Evolutionary conservation across 495 filamentous ascomycete genomes (phyloP), one percentile per base, ranked within the genome.

Genomic region (Penicillium canescens): DNA sequence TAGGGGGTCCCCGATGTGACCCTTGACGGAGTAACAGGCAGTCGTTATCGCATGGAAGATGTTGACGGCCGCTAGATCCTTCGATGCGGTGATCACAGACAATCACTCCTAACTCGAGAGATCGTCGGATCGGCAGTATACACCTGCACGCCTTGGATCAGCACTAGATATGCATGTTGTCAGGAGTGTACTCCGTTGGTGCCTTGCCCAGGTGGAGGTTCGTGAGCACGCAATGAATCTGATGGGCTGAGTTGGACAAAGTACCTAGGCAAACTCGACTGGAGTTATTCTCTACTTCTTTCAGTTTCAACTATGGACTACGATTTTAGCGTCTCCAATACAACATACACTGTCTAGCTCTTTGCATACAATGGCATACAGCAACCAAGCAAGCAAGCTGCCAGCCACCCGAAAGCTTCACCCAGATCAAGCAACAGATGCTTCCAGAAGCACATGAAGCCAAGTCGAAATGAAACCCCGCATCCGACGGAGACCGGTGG

Each of bases 401-500:
- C 50, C 56, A 63, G 57, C 57, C 61, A 58, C 57, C 56, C 48
- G 51, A 16, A 47, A 55, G 53, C 50, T 50, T 61, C 51, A 49
- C 36, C 54, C 20, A 5, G 38, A 50, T 37, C 54, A 49, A 38
- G 52, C 42, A 55, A 52, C 24, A 46, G 34, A 21, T 5, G 45
- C 12, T 31, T 33, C 14, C 23, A 42, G 14, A 42, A 31, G 3
- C 48, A 42, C 42, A 39, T 50, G 48, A 50, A 35, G 23, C 6
- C 38, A 42, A 26, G n/a, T 26, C 23, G 46, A 37, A 18, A 42
- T 38, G 6, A 20, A 9, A 42, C 28, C 38, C 48, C 48, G 18
- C 56, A 42, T 45, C 62, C 62, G 62, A 60, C 62, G 62, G 62
- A 66, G 47, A 49, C 62, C 62, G 59, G 21, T 37, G 23, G 43